Evolutionary conservation across 495 filamentous ascomycete genomes (phyloP), one percentile per base, ranked within the genome.

Genomic region (Podospora conica): DNA sequence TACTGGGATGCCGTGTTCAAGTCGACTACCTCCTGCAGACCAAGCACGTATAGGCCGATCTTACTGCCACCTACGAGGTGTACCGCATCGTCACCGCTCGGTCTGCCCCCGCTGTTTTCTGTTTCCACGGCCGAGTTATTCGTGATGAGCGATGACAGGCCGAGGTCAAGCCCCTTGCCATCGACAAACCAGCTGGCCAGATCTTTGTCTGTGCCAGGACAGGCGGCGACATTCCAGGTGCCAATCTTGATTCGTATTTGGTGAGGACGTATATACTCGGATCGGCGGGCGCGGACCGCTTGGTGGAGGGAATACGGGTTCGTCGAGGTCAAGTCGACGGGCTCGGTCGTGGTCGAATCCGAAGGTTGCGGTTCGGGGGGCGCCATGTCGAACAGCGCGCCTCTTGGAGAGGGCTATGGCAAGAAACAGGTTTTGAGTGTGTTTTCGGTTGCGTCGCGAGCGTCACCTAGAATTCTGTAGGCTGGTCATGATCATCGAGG

Each of bases 181-280:
- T 88, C 81, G 20, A 93, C 82, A 72, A 97, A 96, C 93, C 93
- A 97, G 28, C 83, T 86, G 1, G 85, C 90, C 9, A 97, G 79
- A 74, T 97, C 93, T 67, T 90, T 88, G 74, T 96, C 93, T 1
- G 91, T 93, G 31, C 88, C 90, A 53, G 88, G 83, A 64, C 88
- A 84, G 1, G 90, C 87, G 9, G 92, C 96, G 27, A 97, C 91
- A 77, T 99, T 99, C 96, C 96, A 99, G 1, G 89, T 88, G 6
- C 93, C 95, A 23, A 97, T 81, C 71, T 96, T 97, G 69, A 98
- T 84, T 64, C 85, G 86, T 62, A 97, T 84, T 28, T 84, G 83
- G 63, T 83, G 83, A 29, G 87, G 83, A 12, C 83, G 84, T 9
- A 87, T 88, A 73, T 92, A 99, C 70, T 97, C 93, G 48, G 85